Evolutionary conservation across 345 rosid species (phyloP).

Genomic region (Arabidopsis thaliana): TAIR10.1 NC_003074.8:22109001-22109500

Average conservation of each 20-base stretch:
- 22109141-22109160: too few species aligned
- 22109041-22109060: too few species aligned
- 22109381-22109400: slow-evolving; percentile 62
- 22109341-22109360: slow-evolving; percentile 52
- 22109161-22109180: too few species aligned
- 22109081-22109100: too few species aligned
- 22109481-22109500: slow-evolving; percentile 64
- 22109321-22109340: not conserved
- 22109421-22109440: slow-evolving; percentile 57
- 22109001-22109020: too few species aligned
- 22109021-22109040: too few species aligned
- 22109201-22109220: too few species aligned
- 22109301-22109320: not conserved
- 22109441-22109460: slow-evolving; percentile 52
- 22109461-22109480: slow-evolving; percentile 65
- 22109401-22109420: slow-evolving; percentile 54
- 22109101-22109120: too few species aligned
- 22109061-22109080: too few species aligned
- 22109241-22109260: not conserved
- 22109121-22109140: too few species aligned
- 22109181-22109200: too few species aligned
- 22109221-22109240: not conserved
- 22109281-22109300: not conserved
- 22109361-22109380: slow-evolving; percentile 47
- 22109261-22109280: not conserved